These are phyloP conservation scores for Amauroascus niger DNA, from an alignment of 2,329 filamentous ascomycete species.

Conservation along the genomic window DNA sequence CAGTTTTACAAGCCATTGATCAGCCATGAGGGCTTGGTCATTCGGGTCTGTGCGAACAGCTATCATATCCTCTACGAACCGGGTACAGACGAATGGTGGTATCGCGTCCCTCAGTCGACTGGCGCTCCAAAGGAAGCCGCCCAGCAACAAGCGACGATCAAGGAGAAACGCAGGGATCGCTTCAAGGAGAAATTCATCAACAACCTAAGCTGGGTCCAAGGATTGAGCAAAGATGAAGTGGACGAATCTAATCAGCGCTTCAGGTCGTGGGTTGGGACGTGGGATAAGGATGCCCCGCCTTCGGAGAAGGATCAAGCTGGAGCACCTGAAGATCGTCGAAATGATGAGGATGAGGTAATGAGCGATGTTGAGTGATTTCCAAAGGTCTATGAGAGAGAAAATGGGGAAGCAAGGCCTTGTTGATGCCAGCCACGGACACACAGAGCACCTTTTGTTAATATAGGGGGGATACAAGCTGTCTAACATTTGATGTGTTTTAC, in stretches of 20 bases:
- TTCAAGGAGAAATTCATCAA: slow-evolving; percentile 46
- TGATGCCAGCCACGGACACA: background rate
- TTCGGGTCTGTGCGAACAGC: slow-evolving; percentile 66
- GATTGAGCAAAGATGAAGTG: slow-evolving; percentile 42
- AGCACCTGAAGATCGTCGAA: background rate
- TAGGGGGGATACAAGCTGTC: background rate
- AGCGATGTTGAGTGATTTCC: slow-evolving; percentile 4
- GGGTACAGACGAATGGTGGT: slow-evolving; percentile 62
- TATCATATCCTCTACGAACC: slow-evolving; percentile 72
- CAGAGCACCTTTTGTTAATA: background rate
- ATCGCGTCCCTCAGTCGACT: slow-evolving; percentile 33
- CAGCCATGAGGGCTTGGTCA: slow-evolving; percentile 57
- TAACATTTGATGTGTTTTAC: background rate
- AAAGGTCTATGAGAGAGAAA: background rate
- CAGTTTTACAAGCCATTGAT: slow-evolving; percentile 47
- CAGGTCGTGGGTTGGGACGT: slow-evolving; percentile 39
- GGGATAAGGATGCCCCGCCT: background rate
- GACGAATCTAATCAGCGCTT: slow-evolving; percentile 41
- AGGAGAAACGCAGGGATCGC: slow-evolving; percentile 37
- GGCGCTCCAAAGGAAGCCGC: slow-evolving; percentile 27
- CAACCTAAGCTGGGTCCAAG: slow-evolving; percentile 44
- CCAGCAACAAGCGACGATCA: slow-evolving; percentile 29
- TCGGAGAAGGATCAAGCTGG: background rate
- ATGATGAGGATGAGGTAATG: slow-evolving; percentile 7
- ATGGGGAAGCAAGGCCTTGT: background rate